phyloP scores from a whole-genome alignment of 345 rosid genomes.

The Cardamine occulta region DNA sequence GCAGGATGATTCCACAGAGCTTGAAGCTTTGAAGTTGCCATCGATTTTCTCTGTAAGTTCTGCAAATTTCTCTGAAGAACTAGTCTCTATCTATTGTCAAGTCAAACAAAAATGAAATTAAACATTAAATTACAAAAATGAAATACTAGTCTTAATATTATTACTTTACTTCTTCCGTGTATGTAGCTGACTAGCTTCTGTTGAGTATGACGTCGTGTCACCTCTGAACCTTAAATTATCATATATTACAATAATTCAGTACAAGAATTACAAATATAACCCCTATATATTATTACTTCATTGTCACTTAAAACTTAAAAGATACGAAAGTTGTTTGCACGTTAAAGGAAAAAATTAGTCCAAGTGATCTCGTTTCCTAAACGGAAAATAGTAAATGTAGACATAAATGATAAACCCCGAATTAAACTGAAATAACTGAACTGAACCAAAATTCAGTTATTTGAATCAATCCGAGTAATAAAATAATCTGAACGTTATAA shows the following conservation, averaged over 20 bases:
- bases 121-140: background rate
- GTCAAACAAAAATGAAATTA: background rate
- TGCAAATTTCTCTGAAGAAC: slow-evolving; percentile 5
- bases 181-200: too few species aligned
- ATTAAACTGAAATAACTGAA: too few species aligned
- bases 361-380: background rate
- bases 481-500: too few species aligned
- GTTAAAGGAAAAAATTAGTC: background rate
- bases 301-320: background rate
- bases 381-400: too few species aligned
- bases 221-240: too few species aligned
- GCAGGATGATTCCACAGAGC: slow-evolving; percentile 98
- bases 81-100: background rate
- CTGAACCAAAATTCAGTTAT: too few species aligned
- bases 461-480: too few species aligned
- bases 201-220: too few species aligned
- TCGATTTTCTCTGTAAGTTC: slow-evolving; percentile 30
- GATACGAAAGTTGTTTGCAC: background rate
- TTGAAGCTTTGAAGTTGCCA: slow-evolving; percentile 85
- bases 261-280: background rate
- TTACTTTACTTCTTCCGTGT: too few species aligned
- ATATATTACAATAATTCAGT: background rate
- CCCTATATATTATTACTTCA: background rate
- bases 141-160: too few species aligned
- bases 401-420: too few species aligned